These are phyloP conservation scores for Blakeslea trispora DNA, from an alignment of 371 early-diverging fungal genomes.

Conservation along the genomic window DNA sequence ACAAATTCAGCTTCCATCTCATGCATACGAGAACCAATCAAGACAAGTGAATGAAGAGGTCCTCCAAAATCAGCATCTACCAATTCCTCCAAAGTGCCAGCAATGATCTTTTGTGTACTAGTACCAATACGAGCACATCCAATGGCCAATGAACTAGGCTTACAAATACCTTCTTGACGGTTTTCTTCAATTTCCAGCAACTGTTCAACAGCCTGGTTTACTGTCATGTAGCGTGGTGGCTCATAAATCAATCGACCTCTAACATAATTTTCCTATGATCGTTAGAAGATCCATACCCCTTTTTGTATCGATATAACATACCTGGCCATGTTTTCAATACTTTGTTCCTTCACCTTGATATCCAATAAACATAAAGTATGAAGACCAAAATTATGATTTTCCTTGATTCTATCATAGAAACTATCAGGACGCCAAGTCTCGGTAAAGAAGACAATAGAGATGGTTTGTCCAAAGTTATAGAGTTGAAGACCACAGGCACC, in stretches of 20 bases:
- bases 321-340: conserved; percentile 92
- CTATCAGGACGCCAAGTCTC: conserved; percentile 97
- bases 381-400: conserved; percentile 82
- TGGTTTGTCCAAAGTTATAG: conserved; percentile 98
- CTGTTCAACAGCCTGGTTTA: conserved; percentile 93
- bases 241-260: conserved; percentile 92
- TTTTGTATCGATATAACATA: conserved; percentile 19
- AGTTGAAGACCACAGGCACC: conserved; percentile 98
- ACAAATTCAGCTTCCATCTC: conserved; percentile 92
- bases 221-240: conserved; percentile 98
- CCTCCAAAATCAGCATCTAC: conserved; percentile 88
- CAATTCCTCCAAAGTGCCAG: conserved; percentile 89
- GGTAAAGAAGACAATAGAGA: conserved; percentile 98
- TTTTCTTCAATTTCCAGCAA: conserved; percentile 89
- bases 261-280: background rate
- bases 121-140: conserved; percentile 95
- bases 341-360: conserved; percentile 99
- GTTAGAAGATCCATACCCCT: background rate
- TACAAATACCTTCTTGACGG: conserved; percentile 72
- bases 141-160: conserved; percentile 83
- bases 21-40: conserved; percentile 91
- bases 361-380: conserved; percentile 98
- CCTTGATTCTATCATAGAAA: conserved; percentile 93
- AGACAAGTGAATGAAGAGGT: conserved; percentile 97
- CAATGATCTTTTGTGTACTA: conserved; percentile 76